phyloP scores from a whole-genome alignment of 139 green algal genomes.

The Ettlia oleoabundans region DNA sequence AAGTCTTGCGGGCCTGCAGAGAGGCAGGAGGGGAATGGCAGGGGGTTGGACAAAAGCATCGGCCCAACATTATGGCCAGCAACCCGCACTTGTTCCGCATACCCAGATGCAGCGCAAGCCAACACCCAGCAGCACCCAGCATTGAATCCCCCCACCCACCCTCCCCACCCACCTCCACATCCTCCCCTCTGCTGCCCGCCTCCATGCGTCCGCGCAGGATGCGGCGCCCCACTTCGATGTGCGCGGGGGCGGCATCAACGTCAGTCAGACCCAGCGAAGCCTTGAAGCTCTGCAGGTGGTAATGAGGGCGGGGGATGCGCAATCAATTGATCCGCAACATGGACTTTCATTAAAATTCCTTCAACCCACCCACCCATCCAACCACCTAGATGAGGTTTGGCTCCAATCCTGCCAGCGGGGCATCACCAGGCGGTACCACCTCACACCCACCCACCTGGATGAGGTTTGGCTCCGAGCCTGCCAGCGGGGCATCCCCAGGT shows the following conservation, averaged over 20 bases:
- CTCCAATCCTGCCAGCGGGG: background rate
- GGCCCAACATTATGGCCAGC: no score
- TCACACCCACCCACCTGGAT: background rate
- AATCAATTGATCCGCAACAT: no score
- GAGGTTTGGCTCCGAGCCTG: slow-evolving; percentile 24
- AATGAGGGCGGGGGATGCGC: background rate
- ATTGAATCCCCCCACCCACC: slow-evolving; percentile 26
- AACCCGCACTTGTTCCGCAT: background rate
- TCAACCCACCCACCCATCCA: no score
- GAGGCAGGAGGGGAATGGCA: background rate
- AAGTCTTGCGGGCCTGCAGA: slow-evolving; percentile 58
- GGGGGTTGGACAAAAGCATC: no score
- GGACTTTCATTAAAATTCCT: no score
- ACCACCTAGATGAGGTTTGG: no score
- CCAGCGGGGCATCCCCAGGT: slow-evolving; percentile 56
- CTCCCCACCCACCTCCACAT: slow-evolving; percentile 68
- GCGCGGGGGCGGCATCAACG: slow-evolving; percentile 88
- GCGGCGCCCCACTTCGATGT: slow-evolving; percentile 91
- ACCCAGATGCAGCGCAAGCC: slow-evolving; percentile 13
- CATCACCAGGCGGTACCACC: background rate
- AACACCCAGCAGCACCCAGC: background rate
- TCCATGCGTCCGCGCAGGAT: slow-evolving; percentile 81
- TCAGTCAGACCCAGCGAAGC: slow-evolving; percentile 87
- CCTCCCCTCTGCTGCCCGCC: slow-evolving; percentile 50
- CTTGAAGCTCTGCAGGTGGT: slow-evolving; percentile 73